Evolutionary conservation across 140 eudicot species (phyloP).

Genomic region (Stevia rebaudiana): DNA sequence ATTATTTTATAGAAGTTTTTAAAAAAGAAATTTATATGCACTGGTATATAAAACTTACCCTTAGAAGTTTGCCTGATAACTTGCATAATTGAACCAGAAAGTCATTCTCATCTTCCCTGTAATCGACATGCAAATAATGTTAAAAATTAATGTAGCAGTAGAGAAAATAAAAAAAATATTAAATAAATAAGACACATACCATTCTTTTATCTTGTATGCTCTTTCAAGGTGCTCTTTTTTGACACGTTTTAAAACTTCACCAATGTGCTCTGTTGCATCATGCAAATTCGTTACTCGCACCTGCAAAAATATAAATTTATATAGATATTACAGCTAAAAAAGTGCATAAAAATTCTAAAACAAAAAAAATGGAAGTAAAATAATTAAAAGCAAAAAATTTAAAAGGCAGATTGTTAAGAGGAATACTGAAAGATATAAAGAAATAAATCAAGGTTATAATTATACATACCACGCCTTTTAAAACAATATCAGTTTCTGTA

Average conservation of each 20-base stretch:
- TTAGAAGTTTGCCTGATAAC: constrained; percentile 71
- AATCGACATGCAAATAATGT: constrained; percentile 8
- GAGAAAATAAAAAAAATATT: no score
- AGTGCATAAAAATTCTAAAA: not conserved
- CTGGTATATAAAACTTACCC: constrained; percentile 47
- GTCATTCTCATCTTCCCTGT: constrained; percentile 90
- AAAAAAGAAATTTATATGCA: not conserved
- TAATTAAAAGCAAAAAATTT: not conserved
- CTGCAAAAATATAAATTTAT: constrained; percentile 22
- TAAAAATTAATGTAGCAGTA: no score
- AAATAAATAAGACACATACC: constrained; percentile 41
- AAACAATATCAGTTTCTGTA: constrained; percentile 89
- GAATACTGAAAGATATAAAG: not conserved
- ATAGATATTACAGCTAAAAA: not conserved
- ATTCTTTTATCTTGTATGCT: constrained; percentile 77
- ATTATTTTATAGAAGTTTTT: not conserved
- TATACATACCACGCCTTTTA: constrained; percentile 93
- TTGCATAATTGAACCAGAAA: constrained; percentile 88
- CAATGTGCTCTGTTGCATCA: constrained; percentile 93
- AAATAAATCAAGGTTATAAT: not conserved
- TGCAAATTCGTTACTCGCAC: constrained; percentile 92
- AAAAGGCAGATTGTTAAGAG: not conserved
- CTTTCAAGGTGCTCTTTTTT: constrained; percentile 80
- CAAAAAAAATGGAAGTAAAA: not conserved
- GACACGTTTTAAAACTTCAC: constrained; percentile 88